Evolutionary conservation across 768 basidiomycete genomes (phyloP), one percentile per base, ranked within the genome.

Genomic region (Auriscalpium vulgare): DNA sequence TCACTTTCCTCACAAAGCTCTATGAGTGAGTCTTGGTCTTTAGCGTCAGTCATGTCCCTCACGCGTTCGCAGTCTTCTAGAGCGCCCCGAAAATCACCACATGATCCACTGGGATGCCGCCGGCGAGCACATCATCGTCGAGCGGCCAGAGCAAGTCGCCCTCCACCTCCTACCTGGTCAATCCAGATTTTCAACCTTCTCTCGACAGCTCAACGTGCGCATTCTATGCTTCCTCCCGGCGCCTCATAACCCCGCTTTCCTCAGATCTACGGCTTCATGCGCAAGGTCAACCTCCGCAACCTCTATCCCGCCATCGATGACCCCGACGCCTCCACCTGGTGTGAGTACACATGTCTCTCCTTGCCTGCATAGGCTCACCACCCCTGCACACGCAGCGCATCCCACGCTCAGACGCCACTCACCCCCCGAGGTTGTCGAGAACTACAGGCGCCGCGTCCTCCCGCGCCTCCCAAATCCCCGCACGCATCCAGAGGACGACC

Each of bases 241-340:
- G n/a, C 59, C 53, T 59, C 61, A 50, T 60, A 56, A 67, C 65
- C 55, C 51, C 55, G 36, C 59, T 56, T 37, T 54, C 35, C 4
- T 55, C 63, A 95, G 93, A 95, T 95, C 73, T 97, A 97, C 77
- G 93, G 93, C 62, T 97, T 94, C 78, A 95, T 95, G 91, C 91
- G 93, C 73, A 95, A 95, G 72, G 90, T 95, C 69, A 94, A 94
- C 76, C 79, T 95, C 64, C 87, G 91, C 69, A 93, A 95, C 74
- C 88, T 93, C 70, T 91, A 95, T 77, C 89, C 90, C 60, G 91
- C 89, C 59, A 94, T 94, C 63, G 88, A 91, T 73, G 93, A 95
- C 74, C 92, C 92, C 59, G 93, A 95, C 74, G 93, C 92, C 13
- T 93, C 90, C 71, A 94, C 92, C 60, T 95, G 93, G 93, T 94